These are phyloP conservation scores for Zasmidium citrigriseum DNA, from an alignment of 2,329 filamentous ascomycete genomes.

Conservation along the genomic window DNA sequence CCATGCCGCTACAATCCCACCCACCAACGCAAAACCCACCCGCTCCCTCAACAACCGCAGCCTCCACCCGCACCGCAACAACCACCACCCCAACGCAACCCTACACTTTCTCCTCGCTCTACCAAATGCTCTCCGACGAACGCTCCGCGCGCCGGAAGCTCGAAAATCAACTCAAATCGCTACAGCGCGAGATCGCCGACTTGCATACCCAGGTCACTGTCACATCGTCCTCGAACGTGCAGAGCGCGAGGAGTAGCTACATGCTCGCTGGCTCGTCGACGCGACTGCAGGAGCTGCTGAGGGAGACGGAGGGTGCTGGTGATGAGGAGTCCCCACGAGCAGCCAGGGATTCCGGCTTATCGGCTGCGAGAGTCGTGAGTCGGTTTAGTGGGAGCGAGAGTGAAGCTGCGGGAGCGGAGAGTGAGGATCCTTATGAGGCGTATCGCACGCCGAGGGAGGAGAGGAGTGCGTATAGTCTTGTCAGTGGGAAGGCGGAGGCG, in stretches of 20 bases:
- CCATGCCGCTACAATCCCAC: constrained; percentile 8
- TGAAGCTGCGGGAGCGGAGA: constrained; percentile 16
- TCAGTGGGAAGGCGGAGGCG: constrained; percentile 13
- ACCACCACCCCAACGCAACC: constrained; percentile 15
- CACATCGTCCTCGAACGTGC: constrained; percentile 15
- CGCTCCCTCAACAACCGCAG: constrained; percentile 9
- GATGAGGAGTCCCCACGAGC: too few species aligned
- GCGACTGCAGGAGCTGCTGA: constrained; percentile 28
- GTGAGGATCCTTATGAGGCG: constrained; percentile 27
- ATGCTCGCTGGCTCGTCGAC: constrained; percentile 26
- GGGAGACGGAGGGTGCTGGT: constrained; percentile 27
- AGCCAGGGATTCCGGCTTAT: constrained; percentile 17
- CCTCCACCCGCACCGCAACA: background rate
- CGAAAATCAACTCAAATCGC: constrained; percentile 32
- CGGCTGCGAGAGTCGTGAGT: constrained; percentile 15
- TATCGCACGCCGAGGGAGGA: constrained; percentile 33
- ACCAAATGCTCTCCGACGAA: constrained; percentile 41
- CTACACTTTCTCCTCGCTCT: constrained; percentile 37
- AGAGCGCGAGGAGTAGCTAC: constrained; percentile 30
- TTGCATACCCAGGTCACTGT: constrained; percentile 33
- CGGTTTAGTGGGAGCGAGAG: constrained; percentile 30
- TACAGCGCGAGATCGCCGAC: constrained; percentile 32
- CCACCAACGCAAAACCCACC: constrained; percentile 8
- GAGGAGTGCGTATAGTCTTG: constrained; percentile 23
- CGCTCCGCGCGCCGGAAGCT: constrained; percentile 37